phyloP scores from a whole-genome alignment of 2,329 filamentous ascomycete genomes.

The Pyrenophora seminiperda region DNA sequence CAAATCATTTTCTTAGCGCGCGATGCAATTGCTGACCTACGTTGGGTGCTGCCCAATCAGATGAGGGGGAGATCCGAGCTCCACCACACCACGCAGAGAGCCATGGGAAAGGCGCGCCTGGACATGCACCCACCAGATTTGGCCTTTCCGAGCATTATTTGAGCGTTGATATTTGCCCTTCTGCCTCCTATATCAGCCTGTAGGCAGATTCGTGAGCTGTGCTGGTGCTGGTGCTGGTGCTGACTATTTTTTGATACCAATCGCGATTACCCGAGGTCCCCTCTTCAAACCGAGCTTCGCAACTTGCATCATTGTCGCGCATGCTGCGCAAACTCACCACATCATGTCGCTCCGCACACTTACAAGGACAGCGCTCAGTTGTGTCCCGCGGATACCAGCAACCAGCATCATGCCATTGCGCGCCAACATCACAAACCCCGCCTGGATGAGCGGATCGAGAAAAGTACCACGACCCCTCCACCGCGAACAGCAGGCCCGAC shows the following conservation, averaged over 20 bases:
- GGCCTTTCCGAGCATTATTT: background rate
- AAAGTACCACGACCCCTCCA: constrained; percentile 50
- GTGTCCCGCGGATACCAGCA: constrained; percentile 39
- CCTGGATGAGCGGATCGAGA: constrained; percentile 57
- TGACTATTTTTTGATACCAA: background rate
- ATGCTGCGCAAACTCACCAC: constrained; percentile 15
- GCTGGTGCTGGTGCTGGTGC: too few relatives aligned
- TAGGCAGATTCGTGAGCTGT: too few relatives aligned
- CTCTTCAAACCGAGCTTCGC: constrained; percentile 29
- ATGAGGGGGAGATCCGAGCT: constrained; percentile 28
- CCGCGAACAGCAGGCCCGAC: too few relatives aligned
- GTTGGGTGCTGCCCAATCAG: constrained; percentile 21
- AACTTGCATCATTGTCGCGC: constrained; percentile 37
- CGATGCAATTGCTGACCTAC: constrained; percentile 25
- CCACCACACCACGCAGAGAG: constrained; percentile 11
- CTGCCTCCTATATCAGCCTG: background rate
- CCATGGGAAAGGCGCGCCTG: background rate
- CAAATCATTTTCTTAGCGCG: constrained; percentile 43
- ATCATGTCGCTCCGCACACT: constrained; percentile 55
- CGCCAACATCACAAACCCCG: constrained; percentile 71
- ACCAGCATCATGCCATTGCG: constrained; percentile 73
- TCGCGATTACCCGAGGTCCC: constrained; percentile 48
- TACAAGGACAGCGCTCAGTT: constrained; percentile 49
- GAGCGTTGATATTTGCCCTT: background rate
- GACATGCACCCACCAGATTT: constrained; percentile 18